Evolutionary conservation across 2,329 filamentous ascomycete species (phyloP).

Genomic region (Colletotrichum abscissum): DNA sequence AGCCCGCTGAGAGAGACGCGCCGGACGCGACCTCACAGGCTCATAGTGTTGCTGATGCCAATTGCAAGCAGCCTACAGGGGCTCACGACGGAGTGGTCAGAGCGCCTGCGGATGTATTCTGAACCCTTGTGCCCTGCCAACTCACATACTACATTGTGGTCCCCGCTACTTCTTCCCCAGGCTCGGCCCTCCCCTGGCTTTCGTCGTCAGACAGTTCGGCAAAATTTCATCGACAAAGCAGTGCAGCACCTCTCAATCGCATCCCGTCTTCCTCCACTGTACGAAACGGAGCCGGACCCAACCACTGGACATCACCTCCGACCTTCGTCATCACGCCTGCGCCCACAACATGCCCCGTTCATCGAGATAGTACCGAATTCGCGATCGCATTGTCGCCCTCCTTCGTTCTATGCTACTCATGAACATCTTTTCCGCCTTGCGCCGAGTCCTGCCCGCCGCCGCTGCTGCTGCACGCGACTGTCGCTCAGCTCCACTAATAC

Average conservation of each 20-base stretch:
- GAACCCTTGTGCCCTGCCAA: not conserved
- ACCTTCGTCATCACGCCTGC: slow-evolving; percentile 52
- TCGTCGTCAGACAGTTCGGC: slow-evolving; percentile 42
- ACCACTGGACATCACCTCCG: slow-evolving; percentile 36
- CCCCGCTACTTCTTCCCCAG: slow-evolving; percentile 39
- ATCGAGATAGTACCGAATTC: slow-evolving; percentile 54
- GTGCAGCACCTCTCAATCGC: slow-evolving; percentile 29
- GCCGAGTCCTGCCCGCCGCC: slow-evolving; percentile 49
- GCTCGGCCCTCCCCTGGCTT: slow-evolving; percentile 36
- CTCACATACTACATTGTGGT: slow-evolving; percentile 28
- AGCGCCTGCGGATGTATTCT: not conserved
- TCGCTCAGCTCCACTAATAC: slow-evolving; percentile 35
- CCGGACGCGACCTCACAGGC: slow-evolving; percentile 34
- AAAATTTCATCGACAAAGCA: slow-evolving; percentile 47
- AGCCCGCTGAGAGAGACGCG: slow-evolving; percentile 27
- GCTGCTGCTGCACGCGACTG: slow-evolving; percentile 58
- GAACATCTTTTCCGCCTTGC: slow-evolving; percentile 53
- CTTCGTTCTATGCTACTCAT: slow-evolving; percentile 56
- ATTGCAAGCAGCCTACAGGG: slow-evolving; percentile 21
- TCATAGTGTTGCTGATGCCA: slow-evolving; percentile 23
- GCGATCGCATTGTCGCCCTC: slow-evolving; percentile 54
- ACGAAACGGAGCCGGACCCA: slow-evolving; percentile 35
- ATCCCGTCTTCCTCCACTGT: slow-evolving; percentile 30
- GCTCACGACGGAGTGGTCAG: slow-evolving; percentile 17
- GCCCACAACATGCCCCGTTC: slow-evolving; percentile 53